These are phyloP conservation scores for Paraphaeosphaeria sporulosa DNA, from an alignment of 2,329 filamentous ascomycete species.

Conservation along the genomic window DNA sequence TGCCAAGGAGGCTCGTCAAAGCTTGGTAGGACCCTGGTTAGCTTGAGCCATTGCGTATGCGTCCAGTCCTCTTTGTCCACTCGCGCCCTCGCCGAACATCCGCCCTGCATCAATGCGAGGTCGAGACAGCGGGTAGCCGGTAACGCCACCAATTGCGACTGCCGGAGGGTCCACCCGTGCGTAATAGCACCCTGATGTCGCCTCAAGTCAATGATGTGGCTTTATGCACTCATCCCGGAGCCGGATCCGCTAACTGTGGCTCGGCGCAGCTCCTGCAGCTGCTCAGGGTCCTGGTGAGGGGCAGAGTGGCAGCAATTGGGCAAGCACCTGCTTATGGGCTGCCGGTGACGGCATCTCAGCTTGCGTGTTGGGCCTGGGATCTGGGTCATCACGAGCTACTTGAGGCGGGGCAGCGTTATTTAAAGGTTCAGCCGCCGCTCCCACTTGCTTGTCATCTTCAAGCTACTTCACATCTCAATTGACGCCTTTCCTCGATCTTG, in stretches of 20 bases:
- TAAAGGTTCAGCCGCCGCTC: background rate
- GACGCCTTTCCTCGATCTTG: background rate
- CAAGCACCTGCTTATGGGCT: background rate
- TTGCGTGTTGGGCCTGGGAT: background rate
- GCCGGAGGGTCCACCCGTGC: slow-evolving; percentile 15
- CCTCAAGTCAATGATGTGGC: slow-evolving; percentile 20
- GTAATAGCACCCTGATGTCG: slow-evolving; percentile 20
- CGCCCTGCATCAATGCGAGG: slow-evolving; percentile 3
- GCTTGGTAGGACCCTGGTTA: slow-evolving; percentile 15
- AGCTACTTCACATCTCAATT: background rate
- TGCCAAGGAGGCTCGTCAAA: slow-evolving; percentile 38
- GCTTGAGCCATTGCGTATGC: slow-evolving; percentile 34
- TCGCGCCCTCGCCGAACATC: slow-evolving; percentile 3
- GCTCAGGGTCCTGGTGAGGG: slow-evolving; percentile 28
- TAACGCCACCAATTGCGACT: slow-evolving; percentile 25
- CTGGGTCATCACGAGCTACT: background rate
- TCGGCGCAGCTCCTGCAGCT: slow-evolving; percentile 27
- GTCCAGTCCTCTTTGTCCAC: slow-evolving; percentile 20
- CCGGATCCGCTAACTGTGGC: background rate
- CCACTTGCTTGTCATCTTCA: background rate
- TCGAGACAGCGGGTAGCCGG: background rate
- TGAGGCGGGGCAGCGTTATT: background rate
- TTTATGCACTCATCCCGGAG: slow-evolving; percentile 8
- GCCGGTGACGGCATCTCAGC: slow-evolving; percentile 18
- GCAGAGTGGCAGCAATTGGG: slow-evolving; percentile 17